These are phyloP conservation scores for Wickerhamomyces sp. DNA, from an alignment of 1,139 yeast genomes.

Conservation along the genomic window DNA sequence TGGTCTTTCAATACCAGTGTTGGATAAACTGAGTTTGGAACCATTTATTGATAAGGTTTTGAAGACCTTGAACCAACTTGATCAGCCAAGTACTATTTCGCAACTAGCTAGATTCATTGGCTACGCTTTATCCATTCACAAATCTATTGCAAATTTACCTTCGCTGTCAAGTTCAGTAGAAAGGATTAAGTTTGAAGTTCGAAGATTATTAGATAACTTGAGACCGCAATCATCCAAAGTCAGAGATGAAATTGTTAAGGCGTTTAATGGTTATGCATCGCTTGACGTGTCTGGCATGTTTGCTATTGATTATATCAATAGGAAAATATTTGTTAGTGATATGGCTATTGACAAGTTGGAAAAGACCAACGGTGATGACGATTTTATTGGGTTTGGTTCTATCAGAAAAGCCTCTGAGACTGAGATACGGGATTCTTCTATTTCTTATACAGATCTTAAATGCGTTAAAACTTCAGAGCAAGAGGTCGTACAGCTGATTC, in stretches of 20 bases:
- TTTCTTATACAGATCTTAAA: slow-evolving; percentile 9
- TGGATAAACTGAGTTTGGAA: slow-evolving; percentile 5
- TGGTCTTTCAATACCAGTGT: slow-evolving; percentile 6
- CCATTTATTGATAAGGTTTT: slow-evolving; percentile 7
- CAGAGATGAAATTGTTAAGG: slow-evolving; percentile 3
- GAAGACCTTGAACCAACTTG: slow-evolving; percentile 2
- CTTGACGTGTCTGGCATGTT: slow-evolving; percentile 15
- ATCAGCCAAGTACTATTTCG: neutral
- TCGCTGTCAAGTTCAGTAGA: slow-evolving; percentile 12
- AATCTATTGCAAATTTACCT: slow-evolving; percentile 7
- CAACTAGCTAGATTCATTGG: slow-evolving; percentile 6
- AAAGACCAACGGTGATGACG: slow-evolving; percentile 3
- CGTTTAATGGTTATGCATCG: slow-evolving; percentile 7
- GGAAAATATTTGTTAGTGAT: slow-evolving; percentile 1
- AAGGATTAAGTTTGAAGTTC: slow-evolving; percentile 15
- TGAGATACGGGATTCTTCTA: neutral
- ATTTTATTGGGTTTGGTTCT: slow-evolving; percentile 19
- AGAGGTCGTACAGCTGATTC: slow-evolving; percentile 2
- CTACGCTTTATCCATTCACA: slow-evolving; percentile 12
- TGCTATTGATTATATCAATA: slow-evolving; percentile 10
- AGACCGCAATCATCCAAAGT: slow-evolving; percentile 2
- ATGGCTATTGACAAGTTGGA: neutral
- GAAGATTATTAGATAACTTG: slow-evolving; percentile 11
- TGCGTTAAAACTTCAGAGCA: slow-evolving; percentile 10
- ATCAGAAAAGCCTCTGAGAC: slow-evolving; percentile 9